phyloP scores from a whole-genome alignment of 768 basidiomycete genomes.

The Lentinula edodes region DNA sequence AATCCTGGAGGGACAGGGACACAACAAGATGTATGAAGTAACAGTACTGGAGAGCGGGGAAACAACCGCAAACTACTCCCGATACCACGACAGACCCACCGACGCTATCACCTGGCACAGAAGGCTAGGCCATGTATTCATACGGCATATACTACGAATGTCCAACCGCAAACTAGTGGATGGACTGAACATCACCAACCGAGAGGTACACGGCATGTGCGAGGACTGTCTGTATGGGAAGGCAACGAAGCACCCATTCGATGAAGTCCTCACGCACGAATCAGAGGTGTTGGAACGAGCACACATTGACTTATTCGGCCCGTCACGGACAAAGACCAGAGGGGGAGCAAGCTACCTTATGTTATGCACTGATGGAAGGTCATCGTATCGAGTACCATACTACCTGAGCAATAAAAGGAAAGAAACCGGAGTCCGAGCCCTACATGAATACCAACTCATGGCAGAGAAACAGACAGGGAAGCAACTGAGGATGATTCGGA shows the following conservation, averaged over 20 bases:
- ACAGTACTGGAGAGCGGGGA: no score
- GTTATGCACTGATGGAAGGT: constrained; percentile 15
- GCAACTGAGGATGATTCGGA: constrained; percentile 9
- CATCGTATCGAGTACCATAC: constrained; percentile 7
- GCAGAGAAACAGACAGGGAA: constrained; percentile 9
- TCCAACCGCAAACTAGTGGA: constrained; percentile 12
- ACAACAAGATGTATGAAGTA: no score
- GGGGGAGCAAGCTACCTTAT: constrained; percentile 20
- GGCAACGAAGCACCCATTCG: constrained; percentile 16
- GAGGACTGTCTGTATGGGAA: constrained; percentile 24
- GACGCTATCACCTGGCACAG: not conserved
- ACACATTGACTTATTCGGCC: constrained; percentile 22
- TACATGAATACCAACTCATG: constrained; percentile 10
- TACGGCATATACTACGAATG: constrained; percentile 10
- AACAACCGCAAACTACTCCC: no score
- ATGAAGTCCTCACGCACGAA: constrained; percentile 13
- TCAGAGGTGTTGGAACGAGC: constrained; percentile 11
- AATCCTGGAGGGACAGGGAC: no score
- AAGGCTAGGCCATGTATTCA: constrained; percentile 10
- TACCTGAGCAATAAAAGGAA: constrained; percentile 20
- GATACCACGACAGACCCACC: not conserved
- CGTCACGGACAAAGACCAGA: constrained; percentile 8
- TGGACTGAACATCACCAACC: constrained; percentile 12
- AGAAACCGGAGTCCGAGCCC: constrained; percentile 10
- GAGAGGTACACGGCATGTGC: constrained; percentile 7